Evolutionary conservation across 192 early-diverging fungal genomes (phyloP), one percentile per base, ranked within the genome.

Genomic region (Piromyces sp.): DNA sequence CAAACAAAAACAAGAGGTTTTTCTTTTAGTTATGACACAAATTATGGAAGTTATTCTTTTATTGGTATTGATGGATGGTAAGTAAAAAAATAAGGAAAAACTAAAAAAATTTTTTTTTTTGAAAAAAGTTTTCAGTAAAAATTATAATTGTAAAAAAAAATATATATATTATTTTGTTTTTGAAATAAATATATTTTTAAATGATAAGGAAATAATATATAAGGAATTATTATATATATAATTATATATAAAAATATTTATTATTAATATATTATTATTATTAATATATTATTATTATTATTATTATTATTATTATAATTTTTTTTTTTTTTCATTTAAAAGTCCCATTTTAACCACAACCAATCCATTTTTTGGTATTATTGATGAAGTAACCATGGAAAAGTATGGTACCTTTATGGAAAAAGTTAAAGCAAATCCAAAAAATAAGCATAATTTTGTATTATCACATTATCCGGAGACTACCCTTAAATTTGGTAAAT

Each of bases 1-100:
- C 87, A 89, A 1, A 83, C 85, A 37, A 82, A 85, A 58, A 82
- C 86, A 30, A 83, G 84, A 30, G 91, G 92, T 5, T 94, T 91
- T 85, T 82, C 86, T 38, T 87, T 92, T 85, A 85, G 88, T 68
- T 85, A 68, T n/a, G 26, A 68, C 9, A n/a, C 26, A 11, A 1
- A 17, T 9, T 28, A n/a, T 68, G 26, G 51, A 11, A 68, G 19
- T n/a, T 68, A 68, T 68, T 68, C 51, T 7, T 68, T 68, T 68
- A 11, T 68, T 6, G 51, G 51, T n/a, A n/a, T 68, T 1, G 51
- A 68, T 68, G 51, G 51, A 68, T 68, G 51, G 51, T 68, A 68
- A 68, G 9, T 33, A 3, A 33, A 6, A 9, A 9, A 6, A 33
- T 33, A 33, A 5, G 14, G 1, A 38, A 38, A 14, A 13, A 38